phyloP scores from a whole-genome alignment of 2,329 filamentous ascomycete species.

The Xenoacremonium recifei region DNA sequence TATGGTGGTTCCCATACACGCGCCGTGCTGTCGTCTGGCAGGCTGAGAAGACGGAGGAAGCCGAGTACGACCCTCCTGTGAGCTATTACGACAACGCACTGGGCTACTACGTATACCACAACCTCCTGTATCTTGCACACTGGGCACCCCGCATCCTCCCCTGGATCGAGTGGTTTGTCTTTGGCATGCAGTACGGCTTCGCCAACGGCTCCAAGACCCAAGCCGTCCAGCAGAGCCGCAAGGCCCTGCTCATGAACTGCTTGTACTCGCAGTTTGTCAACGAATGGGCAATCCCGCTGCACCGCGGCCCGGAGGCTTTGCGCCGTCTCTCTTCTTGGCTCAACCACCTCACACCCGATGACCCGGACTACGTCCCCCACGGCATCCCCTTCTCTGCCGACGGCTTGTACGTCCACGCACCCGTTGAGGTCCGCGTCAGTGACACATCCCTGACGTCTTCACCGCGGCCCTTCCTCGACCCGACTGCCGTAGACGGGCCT shows the following conservation, averaged over 20 bases:
- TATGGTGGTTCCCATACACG: slow-evolving; percentile 98
- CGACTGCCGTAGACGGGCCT: slow-evolving; percentile 64
- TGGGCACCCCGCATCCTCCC: slow-evolving; percentile 78
- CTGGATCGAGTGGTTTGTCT: slow-evolving; percentile 93
- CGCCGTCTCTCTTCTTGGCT: slow-evolving; percentile 84
- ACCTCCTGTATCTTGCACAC: slow-evolving; percentile 78
- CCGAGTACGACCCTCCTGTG: slow-evolving; percentile 55
- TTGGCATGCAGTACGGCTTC: slow-evolving; percentile 97
- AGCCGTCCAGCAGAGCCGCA: slow-evolving; percentile 77
- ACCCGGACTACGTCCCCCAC: slow-evolving; percentile 62
- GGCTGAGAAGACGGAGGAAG: slow-evolving; percentile 72
- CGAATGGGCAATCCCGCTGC: slow-evolving; percentile 91
- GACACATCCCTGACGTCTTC: slow-evolving; percentile 54
- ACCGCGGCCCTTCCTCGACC: slow-evolving; percentile 60
- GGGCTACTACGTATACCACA: slow-evolving; percentile 90
- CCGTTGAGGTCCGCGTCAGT: slow-evolving; percentile 84
- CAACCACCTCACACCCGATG: slow-evolving; percentile 58
- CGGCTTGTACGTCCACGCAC: slow-evolving; percentile 82
- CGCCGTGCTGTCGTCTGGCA: slow-evolving; percentile 85
- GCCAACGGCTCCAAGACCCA: slow-evolving; percentile 62
- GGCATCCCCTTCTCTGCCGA: slow-evolving; percentile 79
- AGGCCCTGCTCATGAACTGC: slow-evolving; percentile 92
- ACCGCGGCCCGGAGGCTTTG: slow-evolving; percentile 84
- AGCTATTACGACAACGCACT: slow-evolving; percentile 80
- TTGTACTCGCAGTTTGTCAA: slow-evolving; percentile 98